Conservation (phyloP, 83 land plant genomes). For the Picea mariana region DNA sequence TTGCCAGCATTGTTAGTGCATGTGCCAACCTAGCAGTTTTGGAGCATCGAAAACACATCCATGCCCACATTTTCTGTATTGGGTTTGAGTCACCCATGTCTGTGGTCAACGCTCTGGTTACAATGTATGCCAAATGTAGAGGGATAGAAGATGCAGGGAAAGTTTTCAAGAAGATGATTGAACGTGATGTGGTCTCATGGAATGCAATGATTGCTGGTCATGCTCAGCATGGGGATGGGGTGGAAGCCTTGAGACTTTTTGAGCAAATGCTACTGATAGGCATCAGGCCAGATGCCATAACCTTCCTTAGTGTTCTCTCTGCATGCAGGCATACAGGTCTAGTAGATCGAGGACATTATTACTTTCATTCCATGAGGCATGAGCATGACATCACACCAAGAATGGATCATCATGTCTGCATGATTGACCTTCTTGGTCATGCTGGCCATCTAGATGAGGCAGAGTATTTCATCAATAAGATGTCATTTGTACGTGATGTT, state of each 20-base stretch:
- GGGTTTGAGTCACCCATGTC: background rate
- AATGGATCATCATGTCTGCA: too few species aligned
- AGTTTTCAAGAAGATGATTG: too few species aligned
- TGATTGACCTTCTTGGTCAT: too few species aligned
- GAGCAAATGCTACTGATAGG: background rate
- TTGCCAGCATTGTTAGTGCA: conserved; percentile 23
- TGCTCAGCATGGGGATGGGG: conserved; percentile 16
- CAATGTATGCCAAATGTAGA: conserved; percentile 41
- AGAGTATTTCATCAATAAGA: too few species aligned
- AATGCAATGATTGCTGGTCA: conserved; percentile 24
- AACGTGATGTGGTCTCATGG: too few species aligned
- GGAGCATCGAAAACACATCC: background rate
- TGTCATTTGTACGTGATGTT: too few species aligned
- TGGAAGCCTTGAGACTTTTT: background rate
- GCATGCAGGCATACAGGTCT: background rate
- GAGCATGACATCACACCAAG: too few species aligned
- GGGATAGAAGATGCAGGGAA: conserved; percentile 17
- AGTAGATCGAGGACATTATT: background rate
- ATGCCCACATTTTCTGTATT: too few species aligned
- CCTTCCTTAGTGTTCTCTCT: too few species aligned
- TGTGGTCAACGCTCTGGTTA: conserved; percentile 23
- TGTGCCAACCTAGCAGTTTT: conserved; percentile 32
- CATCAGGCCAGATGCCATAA: background rate
- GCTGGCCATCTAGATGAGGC: too few species aligned
- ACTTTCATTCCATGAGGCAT: too few species aligned